Base-by-base conservation (phyloP, 768 basidiomycete genomes). In the Leucosporidium yakuticum region DNA sequence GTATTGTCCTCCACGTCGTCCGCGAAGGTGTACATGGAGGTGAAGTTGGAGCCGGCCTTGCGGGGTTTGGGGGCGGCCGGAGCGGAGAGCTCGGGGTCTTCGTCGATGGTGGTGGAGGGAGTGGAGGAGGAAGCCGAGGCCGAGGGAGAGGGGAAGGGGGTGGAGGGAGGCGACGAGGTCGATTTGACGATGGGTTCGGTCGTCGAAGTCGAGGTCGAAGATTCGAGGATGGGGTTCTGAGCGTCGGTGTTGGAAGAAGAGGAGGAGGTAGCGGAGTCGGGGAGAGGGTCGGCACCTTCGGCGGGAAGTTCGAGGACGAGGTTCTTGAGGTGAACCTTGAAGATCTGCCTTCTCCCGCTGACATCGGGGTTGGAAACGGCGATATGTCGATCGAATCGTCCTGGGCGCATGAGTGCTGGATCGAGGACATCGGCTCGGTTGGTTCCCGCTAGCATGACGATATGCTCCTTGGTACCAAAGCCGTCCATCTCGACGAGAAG, bases 401-500 rank as follows among this genome's bases (percentile, higher is more conserved):
- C 96, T 15, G 96, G 96, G 51, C 96, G 91, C 86, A 97, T 86
- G 70, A 99, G 84, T 0, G 96, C 96, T 50, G 87, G 83, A 77
- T 99, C 96, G 61, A 99, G 88, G 32, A 98, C 94, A 77, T 99
- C 96, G 12, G 93, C 89, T 73, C 96, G 81, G 81, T 99, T 99
- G 25, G 96, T 99, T 67, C 96, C 96, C 0, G 96, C 91, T 58
- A 99, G 84, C 23, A 99, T 88, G 60, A 98, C 95, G 67, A 99
- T 87, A 76, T 98, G 92, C 77, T 98, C 93, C 69, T 89, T 86
- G n/a, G 93, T 95, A 49, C 90, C 89, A 80, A 99, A 99, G 32
- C 96, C 96, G 78, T 99, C 96, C 96, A 99, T 98, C 81, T 99
- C 95, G 63, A 98, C 96, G 69, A 99, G 82, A 19, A 99, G 83